phyloP scores from a whole-genome alignment of 2,329 filamentous ascomycete genomes.

The Juglanconis sp. region DNA sequence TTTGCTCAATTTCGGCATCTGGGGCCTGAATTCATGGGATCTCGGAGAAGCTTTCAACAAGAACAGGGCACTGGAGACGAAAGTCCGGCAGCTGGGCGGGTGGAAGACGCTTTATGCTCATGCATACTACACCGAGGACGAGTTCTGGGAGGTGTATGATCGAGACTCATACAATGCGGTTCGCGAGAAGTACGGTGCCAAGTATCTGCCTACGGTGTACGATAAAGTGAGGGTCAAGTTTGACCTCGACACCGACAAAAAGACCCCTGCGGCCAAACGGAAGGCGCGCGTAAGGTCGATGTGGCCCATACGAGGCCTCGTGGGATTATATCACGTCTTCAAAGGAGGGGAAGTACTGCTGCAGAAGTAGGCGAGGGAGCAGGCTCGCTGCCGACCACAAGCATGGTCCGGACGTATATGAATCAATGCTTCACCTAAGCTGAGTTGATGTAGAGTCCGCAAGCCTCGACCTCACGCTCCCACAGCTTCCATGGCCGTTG shows the following conservation, averaged over 20 bases:
- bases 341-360: slow-evolving; percentile 4
- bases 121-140: slow-evolving; percentile 63
- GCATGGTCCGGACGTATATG: no score
- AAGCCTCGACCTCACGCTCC: slow-evolving; percentile 24
- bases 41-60: slow-evolving; percentile 45
- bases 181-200: slow-evolving; percentile 56
- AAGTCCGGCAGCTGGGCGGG: slow-evolving; percentile 56
- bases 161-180: slow-evolving; percentile 56
- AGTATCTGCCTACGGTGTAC: slow-evolving; percentile 60
- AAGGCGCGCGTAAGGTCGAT: neutral
- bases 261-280: neutral
- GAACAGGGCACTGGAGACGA: slow-evolving; percentile 60
- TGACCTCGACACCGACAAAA: slow-evolving; percentile 34
- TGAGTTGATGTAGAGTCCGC: slow-evolving; percentile 23
- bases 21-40: slow-evolving; percentile 47
- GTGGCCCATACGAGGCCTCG: slow-evolving; percentile 4
- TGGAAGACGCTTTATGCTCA: slow-evolving; percentile 72
- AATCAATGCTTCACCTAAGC: neutral
- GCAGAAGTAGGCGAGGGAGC: neutral
- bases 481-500: slow-evolving; percentile 25
- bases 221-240: slow-evolving; percentile 64
- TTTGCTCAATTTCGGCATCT: slow-evolving; percentile 62
- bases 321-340: slow-evolving; percentile 2
- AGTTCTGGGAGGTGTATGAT: slow-evolving; percentile 67
- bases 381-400: no score